A percentile compares a stretch with the other conserved stretches of the same genome.
Conservation (phyloP, 148 eudicot genomes). For the Simmondsia chinensis region DNA sequence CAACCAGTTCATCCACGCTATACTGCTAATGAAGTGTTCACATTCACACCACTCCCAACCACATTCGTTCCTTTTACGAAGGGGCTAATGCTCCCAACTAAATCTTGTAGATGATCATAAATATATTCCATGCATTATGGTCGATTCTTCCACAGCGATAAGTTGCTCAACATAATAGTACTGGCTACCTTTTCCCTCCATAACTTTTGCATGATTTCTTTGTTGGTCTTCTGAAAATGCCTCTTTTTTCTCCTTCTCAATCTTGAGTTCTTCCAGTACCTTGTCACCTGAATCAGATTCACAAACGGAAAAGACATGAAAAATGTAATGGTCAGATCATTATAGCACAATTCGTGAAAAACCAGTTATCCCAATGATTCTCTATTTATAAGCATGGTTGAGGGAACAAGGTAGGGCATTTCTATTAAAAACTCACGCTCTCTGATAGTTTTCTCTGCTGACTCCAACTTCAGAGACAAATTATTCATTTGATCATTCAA, state of each 20-base stretch:
- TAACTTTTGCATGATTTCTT: constrained; percentile 26
- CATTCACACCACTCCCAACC: no score
- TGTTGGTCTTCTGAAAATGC: constrained; percentile 37
- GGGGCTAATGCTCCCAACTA: no score
- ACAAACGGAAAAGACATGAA: neutral
- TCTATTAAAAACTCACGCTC: constrained; percentile 43
- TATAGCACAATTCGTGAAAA: neutral
- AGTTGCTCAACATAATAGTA: no score
- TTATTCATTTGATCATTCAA: constrained; percentile 57
- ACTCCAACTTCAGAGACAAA: constrained; percentile 54
- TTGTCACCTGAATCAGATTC: constrained; percentile 38
- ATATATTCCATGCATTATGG: no score
- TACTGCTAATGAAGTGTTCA: no score
- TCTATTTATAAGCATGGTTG: neutral
- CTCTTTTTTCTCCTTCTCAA: constrained; percentile 52
- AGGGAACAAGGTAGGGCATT: neutral
- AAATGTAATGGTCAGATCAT: neutral
- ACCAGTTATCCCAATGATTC: neutral
- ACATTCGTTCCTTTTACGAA: no score
- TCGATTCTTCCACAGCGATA: no score
- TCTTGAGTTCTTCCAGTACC: constrained; percentile 45
- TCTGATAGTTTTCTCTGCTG: constrained; percentile 60
- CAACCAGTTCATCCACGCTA: no score
- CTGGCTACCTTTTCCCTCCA: constrained; percentile 74
- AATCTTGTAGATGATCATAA: no score